A percentile compares a stretch with the other conserved stretches of the same genome.
Conservation (phyloP, 2,329 filamentous ascomycete genomes). For the Didymella pinodella region DNA sequence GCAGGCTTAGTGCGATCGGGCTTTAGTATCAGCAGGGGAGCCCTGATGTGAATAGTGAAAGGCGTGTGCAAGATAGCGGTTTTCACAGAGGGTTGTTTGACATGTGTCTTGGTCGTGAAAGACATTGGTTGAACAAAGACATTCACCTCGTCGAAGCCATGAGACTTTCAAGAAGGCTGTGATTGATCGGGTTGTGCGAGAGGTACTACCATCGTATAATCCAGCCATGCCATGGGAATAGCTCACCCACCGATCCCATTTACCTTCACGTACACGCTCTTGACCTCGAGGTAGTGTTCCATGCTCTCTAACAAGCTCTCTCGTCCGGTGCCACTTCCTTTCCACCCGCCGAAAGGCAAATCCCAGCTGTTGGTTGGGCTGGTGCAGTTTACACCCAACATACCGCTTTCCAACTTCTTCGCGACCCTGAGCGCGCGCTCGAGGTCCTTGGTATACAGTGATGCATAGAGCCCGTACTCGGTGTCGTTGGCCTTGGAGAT, state of each 20-base stretch:
- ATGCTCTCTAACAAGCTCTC: slow-evolving; percentile 40
- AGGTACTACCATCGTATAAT: neutral
- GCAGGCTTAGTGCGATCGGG: neutral
- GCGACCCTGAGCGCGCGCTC: slow-evolving; percentile 45
- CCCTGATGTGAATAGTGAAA: neutral
- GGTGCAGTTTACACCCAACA: slow-evolving; percentile 50
- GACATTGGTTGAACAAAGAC: neutral
- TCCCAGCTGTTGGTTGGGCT: slow-evolving; percentile 36
- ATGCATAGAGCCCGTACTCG: slow-evolving; percentile 51
- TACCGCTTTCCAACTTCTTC: slow-evolving; percentile 49
- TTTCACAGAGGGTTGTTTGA: neutral
- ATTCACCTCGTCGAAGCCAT: neutral
- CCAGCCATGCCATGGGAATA: neutral
- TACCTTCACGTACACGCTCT: slow-evolving; percentile 35
- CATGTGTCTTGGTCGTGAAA: neutral
- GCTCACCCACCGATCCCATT: slow-evolving; percentile 22
- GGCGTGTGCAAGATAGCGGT: no score
- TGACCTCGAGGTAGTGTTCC: slow-evolving; percentile 39
- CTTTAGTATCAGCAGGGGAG: neutral
- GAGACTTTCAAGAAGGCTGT: neutral
- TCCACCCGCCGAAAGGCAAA: slow-evolving; percentile 41
- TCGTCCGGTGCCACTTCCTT: slow-evolving; percentile 37
- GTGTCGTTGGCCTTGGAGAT: slow-evolving; percentile 49
- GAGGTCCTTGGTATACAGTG: slow-evolving; percentile 47
- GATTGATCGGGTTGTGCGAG: neutral